Base-by-base conservation (phyloP, 441 rosid genomes). In the Breynia disticha region DNA sequence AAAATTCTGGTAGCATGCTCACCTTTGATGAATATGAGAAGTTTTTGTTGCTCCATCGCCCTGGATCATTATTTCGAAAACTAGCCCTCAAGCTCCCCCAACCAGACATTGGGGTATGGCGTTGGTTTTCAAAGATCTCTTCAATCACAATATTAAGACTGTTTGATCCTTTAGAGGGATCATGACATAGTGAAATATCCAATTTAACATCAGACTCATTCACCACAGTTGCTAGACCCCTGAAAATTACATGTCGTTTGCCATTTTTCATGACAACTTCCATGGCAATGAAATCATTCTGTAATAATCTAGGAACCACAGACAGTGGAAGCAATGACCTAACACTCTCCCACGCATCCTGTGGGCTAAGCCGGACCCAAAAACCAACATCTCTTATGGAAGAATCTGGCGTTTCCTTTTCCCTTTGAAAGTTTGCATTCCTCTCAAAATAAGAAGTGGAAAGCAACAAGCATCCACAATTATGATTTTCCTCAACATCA, bases 261-360 rank as follows among this genome's bases (percentile, higher is more conserved):
- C 99, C 97, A 75, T 87, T 81, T 79, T 81, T 86, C 84, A 90
- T 73, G 55, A 77, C 63, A 68, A 86, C 87, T 73, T 90, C 99
- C 81, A 95, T 75, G 47, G 97, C 99, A 67, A 87, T 56, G 64
- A 72, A 86, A 61, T 90, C 84, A 54, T 74, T 72, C 48, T 79
- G 69, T 20, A 86, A 69, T 56, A 69, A 70, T 66, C 79, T 90
- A 24, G 99, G 99, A 55, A 79, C 83, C 35, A 87, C 82, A 42
- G 95, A 80, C 60, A 87, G 62, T 0, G 98, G 93, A 76, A 95
- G 95, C 69, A 87, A 66, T 15, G 98, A 86, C 16, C 96, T 86
- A 52, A 95, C 63, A 69, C 97, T 78, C 74, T 86, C 84, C 99
- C 94, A 90, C 58, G 74, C 64, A 64, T 77, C 84, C 59, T 76